phyloP scores from a whole-genome alignment of 805 yeast genomes.

The Starmerella asiatica region DNA sequence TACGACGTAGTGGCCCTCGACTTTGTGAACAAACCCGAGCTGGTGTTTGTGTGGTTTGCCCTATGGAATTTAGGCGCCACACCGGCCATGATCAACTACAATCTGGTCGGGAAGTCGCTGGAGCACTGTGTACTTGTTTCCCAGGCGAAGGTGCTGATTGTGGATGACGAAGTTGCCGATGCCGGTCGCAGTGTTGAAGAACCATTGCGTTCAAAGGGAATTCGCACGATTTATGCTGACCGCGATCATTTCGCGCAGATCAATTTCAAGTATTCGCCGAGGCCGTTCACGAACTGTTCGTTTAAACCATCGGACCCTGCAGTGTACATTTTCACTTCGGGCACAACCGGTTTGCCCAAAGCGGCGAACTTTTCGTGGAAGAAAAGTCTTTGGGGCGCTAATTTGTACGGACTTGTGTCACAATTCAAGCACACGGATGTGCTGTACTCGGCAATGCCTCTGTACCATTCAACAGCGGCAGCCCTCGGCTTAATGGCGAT shows the following conservation, averaged over 20 bases:
- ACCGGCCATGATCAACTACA: constrained; percentile 79
- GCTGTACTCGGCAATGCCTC: constrained; percentile 85
- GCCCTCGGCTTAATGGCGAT: constrained; percentile 69
- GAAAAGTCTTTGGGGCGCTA: constrained; percentile 59
- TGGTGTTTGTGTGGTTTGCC: constrained; percentile 68
- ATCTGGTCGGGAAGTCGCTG: constrained; percentile 56
- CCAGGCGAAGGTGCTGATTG: constrained; percentile 48
- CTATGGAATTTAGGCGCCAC: constrained; percentile 83
- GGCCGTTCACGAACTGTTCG: constrained; percentile 23
- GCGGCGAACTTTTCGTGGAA: constrained; percentile 90
- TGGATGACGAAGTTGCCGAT: constrained; percentile 55
- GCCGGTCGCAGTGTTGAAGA: constrained; percentile 40
- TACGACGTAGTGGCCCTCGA: constrained; percentile 63
- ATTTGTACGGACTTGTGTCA: constrained; percentile 56
- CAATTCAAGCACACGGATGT: constrained; percentile 41
- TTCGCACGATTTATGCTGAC: constrained; percentile 19
- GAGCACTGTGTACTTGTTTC: constrained; percentile 68
- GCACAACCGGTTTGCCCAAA: constrained; percentile 90
- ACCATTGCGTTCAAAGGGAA: constrained; percentile 25
- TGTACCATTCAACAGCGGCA: constrained; percentile 90
- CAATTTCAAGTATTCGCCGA: constrained; percentile 4
- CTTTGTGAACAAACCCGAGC: constrained; percentile 72
- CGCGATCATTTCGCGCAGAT: constrained; percentile 36
- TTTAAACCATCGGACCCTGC: constrained; percentile 48
- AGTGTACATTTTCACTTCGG: constrained; percentile 74